Percentiles rank a stretch among this genome's conserved stretches.
phyloP scores from a whole-genome alignment of 345 rosid genomes.

The Psidium guajava region DNA sequence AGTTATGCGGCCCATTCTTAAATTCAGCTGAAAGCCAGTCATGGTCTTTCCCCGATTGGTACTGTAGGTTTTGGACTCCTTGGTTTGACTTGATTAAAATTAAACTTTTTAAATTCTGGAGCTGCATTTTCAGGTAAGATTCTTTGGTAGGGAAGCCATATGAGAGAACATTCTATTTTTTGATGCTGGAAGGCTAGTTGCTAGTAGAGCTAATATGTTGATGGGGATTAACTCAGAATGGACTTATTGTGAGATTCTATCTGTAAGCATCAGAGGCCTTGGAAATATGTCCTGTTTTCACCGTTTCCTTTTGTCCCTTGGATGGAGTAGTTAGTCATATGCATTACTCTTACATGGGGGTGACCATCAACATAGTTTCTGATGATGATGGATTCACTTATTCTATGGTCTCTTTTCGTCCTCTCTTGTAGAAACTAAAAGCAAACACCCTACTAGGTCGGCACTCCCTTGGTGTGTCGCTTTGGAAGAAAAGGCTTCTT shows the following conservation, averaged over 20 bases:
- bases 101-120: background rate
- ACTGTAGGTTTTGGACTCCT: background rate
- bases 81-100: background rate
- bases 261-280: background rate
- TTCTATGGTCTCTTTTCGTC: background rate
- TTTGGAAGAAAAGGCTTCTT: background rate
- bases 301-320: background rate
- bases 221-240: background rate
- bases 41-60: background rate
- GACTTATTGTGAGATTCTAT: background rate
- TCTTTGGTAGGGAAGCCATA: background rate
- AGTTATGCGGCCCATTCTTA: background rate
- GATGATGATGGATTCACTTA: background rate
- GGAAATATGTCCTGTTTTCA: background rate
- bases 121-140: background rate
- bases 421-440: background rate
- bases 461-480: background rate
- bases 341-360: background rate
- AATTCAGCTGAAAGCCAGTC: background rate
- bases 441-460: background rate
- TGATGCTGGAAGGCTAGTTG: background rate
- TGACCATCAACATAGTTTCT: background rate
- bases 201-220: background rate
- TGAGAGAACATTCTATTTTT: background rate
- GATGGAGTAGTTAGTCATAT: background rate